phyloP scores from a whole-genome alignment of 345 rosid species.

The Geranium rotundifolium region DNA sequence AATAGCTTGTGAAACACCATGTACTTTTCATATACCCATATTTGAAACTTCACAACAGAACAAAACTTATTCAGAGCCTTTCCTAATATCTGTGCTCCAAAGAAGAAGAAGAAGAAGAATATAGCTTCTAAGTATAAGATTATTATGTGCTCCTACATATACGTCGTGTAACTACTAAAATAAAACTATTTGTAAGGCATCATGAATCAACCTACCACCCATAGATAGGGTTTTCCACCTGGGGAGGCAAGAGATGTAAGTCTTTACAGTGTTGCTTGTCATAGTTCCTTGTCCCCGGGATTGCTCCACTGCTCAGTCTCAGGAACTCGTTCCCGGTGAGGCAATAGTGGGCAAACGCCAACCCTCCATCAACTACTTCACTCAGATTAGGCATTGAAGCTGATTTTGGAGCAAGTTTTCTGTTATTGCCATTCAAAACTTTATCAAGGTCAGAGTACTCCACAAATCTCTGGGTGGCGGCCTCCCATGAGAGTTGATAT shows the following conservation, averaged over 20 bases:
- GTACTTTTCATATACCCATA: no score
- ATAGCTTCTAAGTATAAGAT: no score
- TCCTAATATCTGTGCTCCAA: no score
- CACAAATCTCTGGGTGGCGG: constrained; percentile 85
- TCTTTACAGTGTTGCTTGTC: constrained; percentile 80
- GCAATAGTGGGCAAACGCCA: constrained; percentile 82
- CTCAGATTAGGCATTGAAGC: constrained; percentile 48
- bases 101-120: no score
- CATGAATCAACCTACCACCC: constrained; percentile 54
- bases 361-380: constrained; percentile 65
- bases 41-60: no score
- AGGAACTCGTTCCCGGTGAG: constrained; percentile 84
- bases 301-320: constrained; percentile 74
- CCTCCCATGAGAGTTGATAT: constrained; percentile 92
- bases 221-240: constrained; percentile 66
- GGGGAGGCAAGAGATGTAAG: constrained; percentile 72
- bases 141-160: no score
- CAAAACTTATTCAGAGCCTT: no score
- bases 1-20: no score
- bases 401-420: constrained; percentile 28
- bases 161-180: no score
- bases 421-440: constrained; percentile 24
- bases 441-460: constrained; percentile 71
- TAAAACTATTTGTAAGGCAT: no score
- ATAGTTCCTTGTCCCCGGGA: constrained; percentile 71